These are phyloP conservation scores for Cordyceps fumosorosea DNA, from an alignment of 2,329 filamentous ascomycete species.

Conservation along the genomic window DNA sequence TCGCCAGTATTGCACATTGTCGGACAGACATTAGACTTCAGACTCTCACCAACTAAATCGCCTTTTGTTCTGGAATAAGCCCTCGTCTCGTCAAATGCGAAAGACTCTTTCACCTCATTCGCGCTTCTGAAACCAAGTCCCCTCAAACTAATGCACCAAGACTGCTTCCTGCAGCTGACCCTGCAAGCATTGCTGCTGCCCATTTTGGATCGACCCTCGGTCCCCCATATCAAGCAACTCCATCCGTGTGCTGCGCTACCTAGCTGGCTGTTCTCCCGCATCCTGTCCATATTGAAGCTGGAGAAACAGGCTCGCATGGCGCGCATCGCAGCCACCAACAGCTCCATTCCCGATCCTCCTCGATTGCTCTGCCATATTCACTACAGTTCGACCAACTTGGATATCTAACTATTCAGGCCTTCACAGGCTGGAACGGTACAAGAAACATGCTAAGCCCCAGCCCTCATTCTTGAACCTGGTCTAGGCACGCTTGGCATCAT, in stretches of 20 bases:
- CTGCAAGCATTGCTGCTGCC: not conserved
- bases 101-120: not conserved
- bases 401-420: not conserved
- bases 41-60: not conserved
- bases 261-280: not conserved
- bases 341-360: too few relatives aligned
- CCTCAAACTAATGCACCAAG: not conserved
- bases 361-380: not conserved
- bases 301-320: not conserved
- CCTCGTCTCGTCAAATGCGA: not conserved
- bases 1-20: not conserved
- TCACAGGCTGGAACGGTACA: not conserved
- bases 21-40: not conserved
- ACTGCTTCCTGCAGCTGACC: constrained; percentile 2
- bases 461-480: not conserved
- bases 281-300: not conserved
- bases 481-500: not conserved
- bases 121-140: not conserved
- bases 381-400: not conserved
- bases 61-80: not conserved
- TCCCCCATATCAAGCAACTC: constrained; percentile 6
- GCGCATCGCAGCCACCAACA: not conserved
- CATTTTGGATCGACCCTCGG: constrained; percentile 3
- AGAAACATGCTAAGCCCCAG: not conserved
- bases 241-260: not conserved